A percentile compares a stretch with the other conserved stretches of the same genome.
Conservation (phyloP, 352 stramenopile species). For the Phytopythium chamaehyphon region DNA sequence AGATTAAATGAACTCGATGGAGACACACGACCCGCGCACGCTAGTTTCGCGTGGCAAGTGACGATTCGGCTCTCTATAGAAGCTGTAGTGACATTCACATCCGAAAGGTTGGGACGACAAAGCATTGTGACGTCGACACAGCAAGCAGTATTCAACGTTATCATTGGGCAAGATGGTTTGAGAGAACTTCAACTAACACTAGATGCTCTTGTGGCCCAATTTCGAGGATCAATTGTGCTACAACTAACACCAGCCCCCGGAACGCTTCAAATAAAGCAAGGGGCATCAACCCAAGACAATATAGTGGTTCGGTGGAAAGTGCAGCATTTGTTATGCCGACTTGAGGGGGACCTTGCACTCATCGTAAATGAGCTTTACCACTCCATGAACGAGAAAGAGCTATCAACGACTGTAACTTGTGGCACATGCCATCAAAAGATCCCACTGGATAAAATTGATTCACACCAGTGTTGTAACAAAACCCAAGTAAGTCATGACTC, state of each 20-base stretch:
- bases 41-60: slow-evolving; percentile 48
- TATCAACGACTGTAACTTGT: slow-evolving; percentile 48
- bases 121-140: slow-evolving; percentile 32
- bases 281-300: slow-evolving; percentile 8
- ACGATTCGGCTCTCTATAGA: slow-evolving; percentile 47
- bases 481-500: neutral
- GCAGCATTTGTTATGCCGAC: slow-evolving; percentile 30
- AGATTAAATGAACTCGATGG: too few species aligned
- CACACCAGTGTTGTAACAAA: slow-evolving; percentile 32
- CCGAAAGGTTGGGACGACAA: slow-evolving; percentile 28
- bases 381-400: slow-evolving; percentile 49
- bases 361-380: slow-evolving; percentile 51
- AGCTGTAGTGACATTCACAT: slow-evolving; percentile 34
- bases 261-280: slow-evolving; percentile 41
- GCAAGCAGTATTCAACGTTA: slow-evolving; percentile 42
- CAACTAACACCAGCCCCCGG: slow-evolving; percentile 52
- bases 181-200: slow-evolving; percentile 52
- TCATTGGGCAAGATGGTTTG: slow-evolving; percentile 32
- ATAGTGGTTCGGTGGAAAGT: slow-evolving; percentile 53
- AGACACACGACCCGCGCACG: neutral
- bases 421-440: slow-evolving; percentile 58
- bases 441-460: slow-evolving; percentile 46
- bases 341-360: slow-evolving; percentile 44
- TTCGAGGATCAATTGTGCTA: slow-evolving; percentile 43
- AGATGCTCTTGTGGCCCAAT: slow-evolving; percentile 34